phyloP scores from a whole-genome alignment of 2,329 filamentous ascomycete species.

The Emmonsiellopsis sp. region DNA sequence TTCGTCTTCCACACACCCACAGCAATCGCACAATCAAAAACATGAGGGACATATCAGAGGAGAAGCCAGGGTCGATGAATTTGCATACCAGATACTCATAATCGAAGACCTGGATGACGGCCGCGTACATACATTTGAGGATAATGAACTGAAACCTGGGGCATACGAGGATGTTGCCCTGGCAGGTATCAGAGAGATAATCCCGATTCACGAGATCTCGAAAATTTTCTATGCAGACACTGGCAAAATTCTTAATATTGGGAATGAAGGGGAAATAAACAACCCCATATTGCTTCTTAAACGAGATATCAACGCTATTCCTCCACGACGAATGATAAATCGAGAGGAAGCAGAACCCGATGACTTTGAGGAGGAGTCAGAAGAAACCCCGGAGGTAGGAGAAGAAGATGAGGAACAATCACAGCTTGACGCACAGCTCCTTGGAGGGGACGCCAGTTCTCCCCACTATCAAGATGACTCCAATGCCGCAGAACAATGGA shows the following conservation, averaged over 20 bases:
- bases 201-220: slow-evolving; percentile 67
- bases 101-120: slow-evolving; percentile 73
- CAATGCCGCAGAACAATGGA: slow-evolving; percentile 39
- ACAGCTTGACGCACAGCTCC: slow-evolving; percentile 31
- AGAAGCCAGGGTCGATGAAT: slow-evolving; percentile 50
- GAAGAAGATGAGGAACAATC: slow-evolving; percentile 34
- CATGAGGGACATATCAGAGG: slow-evolving; percentile 22
- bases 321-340: slow-evolving; percentile 51
- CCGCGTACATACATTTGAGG: slow-evolving; percentile 58
- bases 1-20: slow-evolving; percentile 28
- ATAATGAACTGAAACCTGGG: slow-evolving; percentile 47
- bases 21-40: slow-evolving; percentile 7
- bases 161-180: slow-evolving; percentile 51
- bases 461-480: slow-evolving; percentile 9
- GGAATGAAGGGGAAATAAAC: slow-evolving; percentile 57
- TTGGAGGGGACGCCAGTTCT: slow-evolving; percentile 12
- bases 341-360: slow-evolving; percentile 32
- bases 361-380: slow-evolving; percentile 18
- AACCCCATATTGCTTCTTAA: slow-evolving; percentile 68
- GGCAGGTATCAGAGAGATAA: slow-evolving; percentile 57
- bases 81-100: slow-evolving; percentile 71
- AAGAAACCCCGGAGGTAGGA: slow-evolving; percentile 19
- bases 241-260: slow-evolving; percentile 80
- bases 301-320: slow-evolving; percentile 56
- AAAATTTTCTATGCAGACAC: slow-evolving; percentile 93